Base-by-base conservation (phyloP, 352 stramenopile genomes). In the Salisapilia sapeloensis region DNA sequence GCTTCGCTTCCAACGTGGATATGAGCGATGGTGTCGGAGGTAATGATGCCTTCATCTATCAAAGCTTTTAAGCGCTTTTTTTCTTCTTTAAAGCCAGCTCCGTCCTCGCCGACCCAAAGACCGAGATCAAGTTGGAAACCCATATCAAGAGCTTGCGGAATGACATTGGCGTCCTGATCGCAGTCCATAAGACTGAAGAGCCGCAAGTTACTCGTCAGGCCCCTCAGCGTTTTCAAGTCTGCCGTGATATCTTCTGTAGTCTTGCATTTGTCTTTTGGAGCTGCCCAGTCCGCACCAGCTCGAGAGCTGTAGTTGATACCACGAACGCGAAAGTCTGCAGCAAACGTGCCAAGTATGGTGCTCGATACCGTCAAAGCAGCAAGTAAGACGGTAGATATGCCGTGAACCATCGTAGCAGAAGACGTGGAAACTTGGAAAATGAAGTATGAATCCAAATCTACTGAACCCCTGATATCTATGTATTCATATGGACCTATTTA, bases 231-330 rank as follows among this genome's bases (percentile, higher is more conserved):
- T 48, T 70, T 76, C 44, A 89, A 56, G 48, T 89, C 72, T 6
- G 55, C 37, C n/a, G 60, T 60, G 48, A 89, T 79, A 29, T 63
- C 71, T 13, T 36, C 18, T n/a, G 50, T 40, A 14, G 40, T 42
- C 55, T 89, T 89, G 64, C 72, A 89, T 50, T 80, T 81, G 48
- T 38, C 52, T 8, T 35, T 46, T n/a, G 46, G 33, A 10, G 69
- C 15, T 37, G 79, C 72, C 69, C 69, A 89, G 65, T 89, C 72
- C 0, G 72, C 40, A 16, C 69, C 69, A 29, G 77, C 64, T 26
- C 72, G 72, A 39, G 81, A 44, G 46, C 85, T 69, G 49, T 82
- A 89, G 57, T 89, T 89, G 47, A 89, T 36, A 3, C 72, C 72
- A 40, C 80, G 79, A 37, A 89, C 55, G 48, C 58, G 43, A 50